Conservation (phyloP, 176 grass and related monocot genomes). For the Rhynchospora breviuscula region DNA sequence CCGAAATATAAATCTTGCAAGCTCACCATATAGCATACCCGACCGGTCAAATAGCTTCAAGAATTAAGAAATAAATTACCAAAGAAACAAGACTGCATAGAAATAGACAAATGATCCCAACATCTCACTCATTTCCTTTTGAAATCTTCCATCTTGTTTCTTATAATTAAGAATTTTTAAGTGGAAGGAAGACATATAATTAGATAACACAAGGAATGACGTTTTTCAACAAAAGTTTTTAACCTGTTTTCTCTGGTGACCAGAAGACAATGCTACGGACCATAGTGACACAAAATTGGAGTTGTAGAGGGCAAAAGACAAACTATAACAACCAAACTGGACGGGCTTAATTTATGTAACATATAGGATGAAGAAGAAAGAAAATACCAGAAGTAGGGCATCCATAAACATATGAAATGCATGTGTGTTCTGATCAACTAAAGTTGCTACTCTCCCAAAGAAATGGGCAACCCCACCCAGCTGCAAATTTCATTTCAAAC, state of each 20-base stretch:
- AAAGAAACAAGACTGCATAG: neutral
- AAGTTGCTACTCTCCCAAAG: slow-evolving; percentile 76
- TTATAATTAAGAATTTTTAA: neutral
- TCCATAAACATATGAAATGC: slow-evolving; percentile 84
- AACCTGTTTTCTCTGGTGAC: neutral
- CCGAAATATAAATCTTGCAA: slow-evolving; percentile 63
- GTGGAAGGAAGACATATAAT: neutral
- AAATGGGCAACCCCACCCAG: slow-evolving; percentile 82
- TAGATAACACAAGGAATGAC: neutral
- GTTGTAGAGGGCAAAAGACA: neutral
- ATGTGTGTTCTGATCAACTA: slow-evolving; percentile 85
- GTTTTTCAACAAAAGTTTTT: neutral
- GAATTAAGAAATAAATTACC: neutral
- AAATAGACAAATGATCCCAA: neutral
- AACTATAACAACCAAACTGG: neutral
- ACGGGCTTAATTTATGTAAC: neutral
- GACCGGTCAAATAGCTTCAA: slow-evolving; percentile 76
- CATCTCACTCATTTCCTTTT: neutral
- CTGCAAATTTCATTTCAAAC: slow-evolving; percentile 30
- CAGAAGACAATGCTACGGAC: neutral
- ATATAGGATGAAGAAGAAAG: neutral
- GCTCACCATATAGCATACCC: slow-evolving; percentile 77
- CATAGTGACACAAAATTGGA: neutral
- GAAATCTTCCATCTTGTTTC: neutral
- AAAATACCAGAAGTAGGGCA: slow-evolving; percentile 65